phyloP scores from a whole-genome alignment of 352 stramenopile species.

The Phytophthora ramorum region DNA sequence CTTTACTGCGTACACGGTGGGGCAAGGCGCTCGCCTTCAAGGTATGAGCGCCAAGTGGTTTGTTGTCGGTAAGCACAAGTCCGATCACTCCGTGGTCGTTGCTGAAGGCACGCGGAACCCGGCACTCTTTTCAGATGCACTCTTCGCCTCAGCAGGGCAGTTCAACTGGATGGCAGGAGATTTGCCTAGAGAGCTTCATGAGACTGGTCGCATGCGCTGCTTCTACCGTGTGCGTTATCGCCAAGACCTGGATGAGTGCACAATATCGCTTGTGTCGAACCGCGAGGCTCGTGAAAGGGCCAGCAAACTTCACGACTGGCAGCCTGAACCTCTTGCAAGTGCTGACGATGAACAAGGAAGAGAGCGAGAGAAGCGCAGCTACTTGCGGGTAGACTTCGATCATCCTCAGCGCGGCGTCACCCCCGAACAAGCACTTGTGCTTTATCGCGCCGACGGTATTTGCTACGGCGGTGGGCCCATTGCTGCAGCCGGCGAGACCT shows the following conservation, averaged over 20 bases:
- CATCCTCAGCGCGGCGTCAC: conserved; percentile 84
- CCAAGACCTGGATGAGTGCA: conserved; percentile 71
- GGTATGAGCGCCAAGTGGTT: conserved; percentile 92
- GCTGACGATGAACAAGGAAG: conserved; percentile 10
- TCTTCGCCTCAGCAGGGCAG: conserved; percentile 69
- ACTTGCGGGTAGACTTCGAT: conserved; percentile 83
- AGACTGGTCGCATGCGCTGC: conserved; percentile 59
- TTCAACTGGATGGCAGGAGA: conserved; percentile 93
- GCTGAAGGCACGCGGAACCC: conserved; percentile 92
- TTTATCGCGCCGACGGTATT: conserved; percentile 83
- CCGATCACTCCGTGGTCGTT: conserved; percentile 83
- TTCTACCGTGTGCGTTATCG: conserved; percentile 87
- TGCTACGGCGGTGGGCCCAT: conserved; percentile 86
- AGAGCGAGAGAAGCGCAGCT: conserved; percentile 20
- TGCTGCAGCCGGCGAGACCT: conserved; percentile 62
- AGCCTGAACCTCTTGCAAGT: conserved; percentile 12
- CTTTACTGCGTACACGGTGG: conserved; percentile 92
- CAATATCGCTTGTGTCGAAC: conserved; percentile 62
- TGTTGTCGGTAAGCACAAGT: conserved; percentile 83
- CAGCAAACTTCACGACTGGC: conserved; percentile 66
- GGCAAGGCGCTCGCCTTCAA: conserved; percentile 92
- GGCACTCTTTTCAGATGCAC: conserved; percentile 88
- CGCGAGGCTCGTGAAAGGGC: conserved; percentile 39
- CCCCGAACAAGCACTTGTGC: conserved; percentile 85
- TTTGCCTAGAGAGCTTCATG: conserved; percentile 46